Conservation (phyloP, 2,329 filamentous ascomycete genomes). For the Raffaelea ambrosiae region DNA sequence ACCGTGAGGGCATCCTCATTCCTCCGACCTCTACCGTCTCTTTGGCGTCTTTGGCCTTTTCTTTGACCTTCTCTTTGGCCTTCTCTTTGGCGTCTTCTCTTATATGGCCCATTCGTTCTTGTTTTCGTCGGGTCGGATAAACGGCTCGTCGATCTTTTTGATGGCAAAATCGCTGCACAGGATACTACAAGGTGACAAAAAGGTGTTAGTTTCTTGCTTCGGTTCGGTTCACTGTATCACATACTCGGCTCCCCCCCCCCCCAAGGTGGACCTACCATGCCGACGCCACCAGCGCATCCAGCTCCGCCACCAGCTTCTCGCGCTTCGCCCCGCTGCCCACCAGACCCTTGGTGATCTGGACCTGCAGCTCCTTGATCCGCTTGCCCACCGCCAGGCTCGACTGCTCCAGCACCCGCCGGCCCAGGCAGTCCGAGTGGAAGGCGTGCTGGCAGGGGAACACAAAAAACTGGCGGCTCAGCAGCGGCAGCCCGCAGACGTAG, state of each 20-base stretch:
- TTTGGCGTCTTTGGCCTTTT: no score
- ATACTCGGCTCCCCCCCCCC: no score
- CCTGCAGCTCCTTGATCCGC: constrained; percentile 78
- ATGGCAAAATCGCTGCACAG: constrained; percentile 93
- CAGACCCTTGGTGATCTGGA: constrained; percentile 69
- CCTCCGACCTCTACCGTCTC: constrained; percentile 1
- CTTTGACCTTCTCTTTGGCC: no score
- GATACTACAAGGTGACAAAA: constrained; percentile 50
- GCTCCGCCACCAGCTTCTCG: constrained; percentile 74
- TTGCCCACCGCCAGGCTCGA: constrained; percentile 67
- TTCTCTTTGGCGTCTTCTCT: not conserved
- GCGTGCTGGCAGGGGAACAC: constrained; percentile 98
- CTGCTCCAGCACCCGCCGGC: constrained; percentile 74
- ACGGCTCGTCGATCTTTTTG: constrained; percentile 88
- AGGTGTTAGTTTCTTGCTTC: no score
- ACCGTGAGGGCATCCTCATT: not conserved
- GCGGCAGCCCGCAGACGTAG: constrained; percentile 75
- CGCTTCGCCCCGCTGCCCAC: constrained; percentile 56
- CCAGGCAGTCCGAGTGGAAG: constrained; percentile 93
- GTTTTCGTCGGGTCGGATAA: constrained; percentile 67
- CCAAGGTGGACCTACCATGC: no score
- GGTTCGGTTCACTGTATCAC: no score
- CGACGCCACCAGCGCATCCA: not conserved
- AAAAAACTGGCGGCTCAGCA: constrained; percentile 89
- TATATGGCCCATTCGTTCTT: constrained; percentile 65